phyloP scores from a whole-genome alignment of 1,284 basidiomycete genomes.

The Cryptococcus floricola region DNA sequence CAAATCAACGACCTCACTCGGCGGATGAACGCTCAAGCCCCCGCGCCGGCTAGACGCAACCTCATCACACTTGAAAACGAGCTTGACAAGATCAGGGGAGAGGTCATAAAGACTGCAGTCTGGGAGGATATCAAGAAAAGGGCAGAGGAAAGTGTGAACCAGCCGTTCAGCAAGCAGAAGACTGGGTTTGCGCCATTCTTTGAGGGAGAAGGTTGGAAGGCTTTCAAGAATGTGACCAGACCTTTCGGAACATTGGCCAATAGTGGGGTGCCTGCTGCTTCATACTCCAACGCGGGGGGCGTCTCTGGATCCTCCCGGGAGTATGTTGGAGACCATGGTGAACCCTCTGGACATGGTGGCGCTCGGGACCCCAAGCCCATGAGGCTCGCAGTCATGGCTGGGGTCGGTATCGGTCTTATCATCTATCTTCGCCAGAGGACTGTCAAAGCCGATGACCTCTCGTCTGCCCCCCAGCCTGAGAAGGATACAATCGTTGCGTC shows the following conservation, averaged over 20 bases:
- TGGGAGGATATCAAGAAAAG: slow-evolving; percentile 38
- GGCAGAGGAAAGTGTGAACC: slow-evolving; percentile 17
- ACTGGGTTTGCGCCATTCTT: slow-evolving; percentile 9
- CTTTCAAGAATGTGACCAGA: slow-evolving; percentile 22
- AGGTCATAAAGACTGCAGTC: slow-evolving; percentile 43
- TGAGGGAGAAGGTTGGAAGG: slow-evolving; percentile 20
- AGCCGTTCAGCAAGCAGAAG: neutral
- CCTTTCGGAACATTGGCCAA: slow-evolving; percentile 30
- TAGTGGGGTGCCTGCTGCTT: slow-evolving; percentile 19
- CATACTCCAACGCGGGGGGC: slow-evolving; percentile 12
- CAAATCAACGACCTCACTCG: slow-evolving; percentile 71
- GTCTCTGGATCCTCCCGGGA: slow-evolving; percentile 2
- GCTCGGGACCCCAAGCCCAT: slow-evolving; percentile 16
- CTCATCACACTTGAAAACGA: slow-evolving; percentile 60
- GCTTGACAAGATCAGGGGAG: slow-evolving; percentile 58
- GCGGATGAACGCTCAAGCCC: slow-evolving; percentile 74
- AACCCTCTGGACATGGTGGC: neutral
- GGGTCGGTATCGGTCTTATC: slow-evolving; percentile 24
- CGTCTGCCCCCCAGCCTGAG: neutral
- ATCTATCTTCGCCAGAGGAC: slow-evolving; percentile 26
- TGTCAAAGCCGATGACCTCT: slow-evolving; percentile 18
- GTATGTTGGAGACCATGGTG: neutral
- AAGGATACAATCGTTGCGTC: slow-evolving; percentile 14
- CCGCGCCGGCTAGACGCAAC: slow-evolving; percentile 64
- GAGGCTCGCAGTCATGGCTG: slow-evolving; percentile 23